Evolutionary conservation across 768 basidiomycete species (phyloP).

Genomic region (Pulveroboletus frians): DNA sequence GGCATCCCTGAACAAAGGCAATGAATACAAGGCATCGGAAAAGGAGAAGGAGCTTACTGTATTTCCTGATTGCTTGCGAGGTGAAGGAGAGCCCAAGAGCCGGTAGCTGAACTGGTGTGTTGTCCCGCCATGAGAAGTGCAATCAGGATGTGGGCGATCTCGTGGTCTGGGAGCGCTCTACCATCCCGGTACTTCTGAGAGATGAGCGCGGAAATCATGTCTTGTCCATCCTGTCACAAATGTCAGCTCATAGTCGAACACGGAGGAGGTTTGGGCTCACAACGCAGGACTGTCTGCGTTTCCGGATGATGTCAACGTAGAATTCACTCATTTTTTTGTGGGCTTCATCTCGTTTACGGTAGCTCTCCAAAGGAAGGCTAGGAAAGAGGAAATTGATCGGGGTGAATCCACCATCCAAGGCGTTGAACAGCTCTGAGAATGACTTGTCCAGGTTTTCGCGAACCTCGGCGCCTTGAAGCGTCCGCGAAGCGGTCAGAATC

Average conservation of each 20-base stretch:
- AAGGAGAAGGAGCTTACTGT: constrained; percentile 46
- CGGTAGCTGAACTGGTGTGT: constrained; percentile 92
- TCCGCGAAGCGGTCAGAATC: constrained; percentile 89
- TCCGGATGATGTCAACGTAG: constrained; percentile 80
- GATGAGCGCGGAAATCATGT: constrained; percentile 89
- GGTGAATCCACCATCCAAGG: constrained; percentile 94
- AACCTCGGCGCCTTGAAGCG: constrained; percentile 91
- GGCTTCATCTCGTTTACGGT: constrained; percentile 82
- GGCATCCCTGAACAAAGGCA: constrained; percentile 49
- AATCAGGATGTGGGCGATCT: constrained; percentile 98
- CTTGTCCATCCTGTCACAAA: constrained; percentile 58
- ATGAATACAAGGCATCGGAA: not conserved
- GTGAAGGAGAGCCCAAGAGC: constrained; percentile 87
- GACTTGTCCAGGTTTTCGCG: constrained; percentile 70
- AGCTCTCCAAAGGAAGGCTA: constrained; percentile 85
- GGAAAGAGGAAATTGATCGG: constrained; percentile 95
- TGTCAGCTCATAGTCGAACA: constrained; percentile 1
- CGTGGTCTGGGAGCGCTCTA: constrained; percentile 69
- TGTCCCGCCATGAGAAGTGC: constrained; percentile 99
- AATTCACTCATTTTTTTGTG: constrained; percentile 93
- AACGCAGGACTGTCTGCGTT: constrained; percentile 51
- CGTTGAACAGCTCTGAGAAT: constrained; percentile 80
- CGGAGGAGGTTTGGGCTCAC: constrained; percentile 24
- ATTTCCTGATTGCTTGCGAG: constrained; percentile 71
- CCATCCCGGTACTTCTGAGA: constrained; percentile 84